phyloP scores from a whole-genome alignment of 495 filamentous ascomycete genomes.

The Talaromyces proteolyticus region DNA sequence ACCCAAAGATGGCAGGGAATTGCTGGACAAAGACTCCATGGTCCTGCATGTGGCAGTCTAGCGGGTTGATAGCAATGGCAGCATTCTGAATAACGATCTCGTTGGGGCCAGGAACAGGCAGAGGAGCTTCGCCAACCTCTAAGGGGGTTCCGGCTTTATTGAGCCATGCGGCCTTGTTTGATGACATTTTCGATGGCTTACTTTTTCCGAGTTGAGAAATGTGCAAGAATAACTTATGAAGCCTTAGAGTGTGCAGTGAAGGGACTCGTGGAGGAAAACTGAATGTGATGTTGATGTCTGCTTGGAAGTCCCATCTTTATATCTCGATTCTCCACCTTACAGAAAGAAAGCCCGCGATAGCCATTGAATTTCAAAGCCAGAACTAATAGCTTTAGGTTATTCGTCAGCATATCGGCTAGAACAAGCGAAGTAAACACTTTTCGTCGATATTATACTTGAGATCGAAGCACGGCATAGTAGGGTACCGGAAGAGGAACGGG shows the following conservation, averaged over 20 bases:
- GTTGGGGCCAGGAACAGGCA: conserved; percentile 21
- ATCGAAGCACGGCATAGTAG: background rate
- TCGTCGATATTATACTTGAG: background rate
- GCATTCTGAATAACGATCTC: conserved; percentile 32
- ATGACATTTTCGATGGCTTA: conserved; percentile 2
- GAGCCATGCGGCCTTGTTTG: conserved; percentile 39
- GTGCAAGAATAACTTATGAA: too few relatives aligned
- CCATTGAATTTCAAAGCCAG: background rate
- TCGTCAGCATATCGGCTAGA: background rate
- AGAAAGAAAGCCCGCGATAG: too few relatives aligned
- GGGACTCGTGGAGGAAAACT: too few relatives aligned
- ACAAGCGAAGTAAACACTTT: too few relatives aligned
- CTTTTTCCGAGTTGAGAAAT: background rate
- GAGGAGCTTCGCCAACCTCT: conserved; percentile 24
- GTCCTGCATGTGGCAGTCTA: conserved; percentile 27
- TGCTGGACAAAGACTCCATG: conserved; percentile 14
- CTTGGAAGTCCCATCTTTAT: too few relatives aligned
- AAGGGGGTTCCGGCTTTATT: conserved; percentile 21
- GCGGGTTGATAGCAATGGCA: conserved; percentile 40
- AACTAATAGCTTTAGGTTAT: background rate
- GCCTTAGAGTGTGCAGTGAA: too few relatives aligned
- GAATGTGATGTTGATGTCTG: too few relatives aligned
- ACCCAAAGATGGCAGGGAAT: conserved; percentile 30
- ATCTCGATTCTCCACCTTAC: too few relatives aligned
- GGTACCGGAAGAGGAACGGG: background rate